These are phyloP conservation scores for Cadophora sp. DNA, from an alignment of 2,329 filamentous ascomycete genomes.

Conservation along the genomic window DNA sequence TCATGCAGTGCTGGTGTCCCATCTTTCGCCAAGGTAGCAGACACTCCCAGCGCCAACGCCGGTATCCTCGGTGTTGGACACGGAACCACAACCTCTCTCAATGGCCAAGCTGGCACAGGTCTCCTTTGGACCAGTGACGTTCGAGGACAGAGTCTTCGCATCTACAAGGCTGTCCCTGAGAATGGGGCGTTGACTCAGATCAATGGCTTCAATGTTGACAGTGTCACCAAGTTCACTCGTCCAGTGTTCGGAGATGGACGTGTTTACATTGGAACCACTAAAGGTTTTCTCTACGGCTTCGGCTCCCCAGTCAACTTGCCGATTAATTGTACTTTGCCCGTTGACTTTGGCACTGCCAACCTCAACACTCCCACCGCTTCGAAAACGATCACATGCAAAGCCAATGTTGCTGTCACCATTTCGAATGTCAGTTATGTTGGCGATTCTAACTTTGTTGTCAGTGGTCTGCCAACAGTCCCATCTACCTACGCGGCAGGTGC, in stretches of 20 bases:
- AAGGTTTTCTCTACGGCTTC: slow-evolving; percentile 60
- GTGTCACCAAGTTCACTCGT: slow-evolving; percentile 61
- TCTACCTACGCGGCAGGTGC: slow-evolving; percentile 46
- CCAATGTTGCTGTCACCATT: slow-evolving; percentile 52
- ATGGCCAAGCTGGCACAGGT: slow-evolving; percentile 59
- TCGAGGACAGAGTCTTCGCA: slow-evolving; percentile 57
- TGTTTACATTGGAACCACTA: slow-evolving; percentile 59
- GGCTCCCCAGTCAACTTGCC: slow-evolving; percentile 61
- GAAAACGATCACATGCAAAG: slow-evolving; percentile 54
- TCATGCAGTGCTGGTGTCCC: slow-evolving; percentile 58
- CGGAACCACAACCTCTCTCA: slow-evolving; percentile 61
- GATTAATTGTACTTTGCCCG: slow-evolving; percentile 58
- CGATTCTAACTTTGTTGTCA: slow-evolving; percentile 48
- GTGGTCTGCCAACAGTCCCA: slow-evolving; percentile 43
- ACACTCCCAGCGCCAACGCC: slow-evolving; percentile 56
- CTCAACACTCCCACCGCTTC: slow-evolving; percentile 47
- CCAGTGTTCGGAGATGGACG: slow-evolving; percentile 64
- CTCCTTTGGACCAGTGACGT: slow-evolving; percentile 64
- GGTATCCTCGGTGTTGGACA: slow-evolving; percentile 62
- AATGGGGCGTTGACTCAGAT: slow-evolving; percentile 55
- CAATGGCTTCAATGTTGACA: slow-evolving; percentile 57
- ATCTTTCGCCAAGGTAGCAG: slow-evolving; percentile 59
- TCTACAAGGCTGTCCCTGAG: slow-evolving; percentile 59
- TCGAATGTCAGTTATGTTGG: slow-evolving; percentile 48
- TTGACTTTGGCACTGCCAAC: slow-evolving; percentile 54